A percentile compares a stretch with the other conserved stretches of the same genome.
phyloP scores from a whole-genome alignment of 345 rosid genomes.

The Kernera saxatilis region DNA sequence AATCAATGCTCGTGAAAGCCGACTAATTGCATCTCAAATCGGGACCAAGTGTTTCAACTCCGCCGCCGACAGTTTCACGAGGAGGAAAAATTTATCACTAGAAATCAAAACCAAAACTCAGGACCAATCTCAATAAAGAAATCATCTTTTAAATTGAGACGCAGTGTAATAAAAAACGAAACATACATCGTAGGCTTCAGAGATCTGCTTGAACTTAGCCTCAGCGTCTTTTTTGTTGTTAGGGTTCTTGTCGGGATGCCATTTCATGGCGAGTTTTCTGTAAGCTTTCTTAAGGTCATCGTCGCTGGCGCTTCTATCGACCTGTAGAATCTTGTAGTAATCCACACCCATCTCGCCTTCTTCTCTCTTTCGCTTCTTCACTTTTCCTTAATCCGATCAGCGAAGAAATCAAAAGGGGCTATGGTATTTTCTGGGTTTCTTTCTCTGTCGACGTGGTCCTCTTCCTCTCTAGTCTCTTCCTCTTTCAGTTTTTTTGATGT shows the following conservation, averaged over 20 bases:
- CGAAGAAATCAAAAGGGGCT: not conserved
- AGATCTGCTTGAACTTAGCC: constrained; percentile 65
- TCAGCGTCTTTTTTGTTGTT: constrained; percentile 60
- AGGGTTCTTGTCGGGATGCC: constrained; percentile 41
- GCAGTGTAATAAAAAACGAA: not conserved
- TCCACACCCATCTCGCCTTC: constrained; percentile 49
- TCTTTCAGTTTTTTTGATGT: not conserved
- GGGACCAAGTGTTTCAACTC: not conserved
- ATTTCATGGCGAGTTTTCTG: constrained; percentile 43
- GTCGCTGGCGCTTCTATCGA: constrained; percentile 47
- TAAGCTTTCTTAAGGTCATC: constrained; percentile 67
- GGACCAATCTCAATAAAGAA: not conserved
- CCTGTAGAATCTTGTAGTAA: constrained; percentile 55
- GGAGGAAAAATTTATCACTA: not conserved
- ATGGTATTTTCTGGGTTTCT: not conserved
- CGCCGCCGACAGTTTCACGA: constrained; percentile 1
- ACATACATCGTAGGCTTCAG: constrained; percentile 64
- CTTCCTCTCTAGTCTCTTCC: not conserved
- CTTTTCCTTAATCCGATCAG: not conserved
- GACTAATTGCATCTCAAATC: not conserved
- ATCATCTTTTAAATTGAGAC: not conserved
- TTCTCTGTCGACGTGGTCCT: not conserved
- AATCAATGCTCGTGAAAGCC: not conserved
- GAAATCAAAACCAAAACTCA: not conserved
- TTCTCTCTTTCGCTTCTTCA: constrained; percentile 31